Evolutionary conservation across 495 filamentous ascomycete species (phyloP), one percentile per base, ranked within the genome.

Genomic region (Hypomontagnella submonticulosa): DNA sequence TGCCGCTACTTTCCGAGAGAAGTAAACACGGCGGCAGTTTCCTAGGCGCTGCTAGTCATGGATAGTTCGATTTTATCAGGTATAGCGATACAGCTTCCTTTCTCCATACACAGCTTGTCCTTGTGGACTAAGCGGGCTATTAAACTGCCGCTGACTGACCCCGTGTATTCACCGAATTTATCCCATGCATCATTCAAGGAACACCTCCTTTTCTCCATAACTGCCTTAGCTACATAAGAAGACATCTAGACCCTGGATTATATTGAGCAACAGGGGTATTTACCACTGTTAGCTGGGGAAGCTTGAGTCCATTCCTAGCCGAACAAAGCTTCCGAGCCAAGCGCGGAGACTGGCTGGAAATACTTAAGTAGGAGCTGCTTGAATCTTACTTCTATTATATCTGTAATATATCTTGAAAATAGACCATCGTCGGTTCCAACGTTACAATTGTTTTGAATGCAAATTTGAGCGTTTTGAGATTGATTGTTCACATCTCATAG

Each of bases 321-420:
- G 71, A 73, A 49, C 40, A 48, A 43, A 63, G 55, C 57, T 58
- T 33, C 69, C 62, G 67, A 44, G 66, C 58, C 61, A 61, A 66
- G 61, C 66, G 66, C 57, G 66, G 66, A 66, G 66, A 66, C 27
- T 27, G 23, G 23, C 6, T 27, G 12, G 20, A 27, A 4, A 15
- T 23, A 53, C 20, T 23, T 40, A 53, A 27, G 9, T 15, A 9
- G 10, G 23, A 36, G 18, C 43, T 18, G n/a, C 41, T 36, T 53
- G 12, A 42, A 48, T 43, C 49, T 44, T 51, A 47, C 41, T 9
- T 41, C 50, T 60, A 49, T 59, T 33, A 44, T 54, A 12, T 40
- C 38, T 54, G 3, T 30, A 30, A 18, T 58, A 34, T 33, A 59
- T n/a, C 20, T 12, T 55, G 27, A 27, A 55, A 40, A 27, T 27